Evolutionary conservation across 306 rosid species (phyloP).

Genomic region (Cicer bijugum): DNA sequence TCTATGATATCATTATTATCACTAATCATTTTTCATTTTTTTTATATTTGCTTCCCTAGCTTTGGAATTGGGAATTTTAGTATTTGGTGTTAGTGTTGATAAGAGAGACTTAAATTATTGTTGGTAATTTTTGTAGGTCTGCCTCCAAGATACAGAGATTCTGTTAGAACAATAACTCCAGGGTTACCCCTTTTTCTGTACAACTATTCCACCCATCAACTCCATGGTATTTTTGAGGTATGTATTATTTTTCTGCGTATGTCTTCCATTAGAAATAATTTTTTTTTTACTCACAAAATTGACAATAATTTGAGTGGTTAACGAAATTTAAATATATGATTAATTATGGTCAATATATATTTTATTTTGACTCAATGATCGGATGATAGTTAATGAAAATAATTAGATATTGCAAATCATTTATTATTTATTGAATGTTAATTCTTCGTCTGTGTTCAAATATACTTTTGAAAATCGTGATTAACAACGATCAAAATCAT

Average conservation of each 20-base stretch:
- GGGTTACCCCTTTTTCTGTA: constrained; percentile 94
- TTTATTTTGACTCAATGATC: too few species aligned
- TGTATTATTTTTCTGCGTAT: background rate
- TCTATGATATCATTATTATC: background rate
- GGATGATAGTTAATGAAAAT: too few species aligned
- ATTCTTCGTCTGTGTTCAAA: too few species aligned
- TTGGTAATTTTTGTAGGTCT: constrained; percentile 56
- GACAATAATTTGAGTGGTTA: too few species aligned
- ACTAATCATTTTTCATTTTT: background rate
- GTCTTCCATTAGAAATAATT: background rate
- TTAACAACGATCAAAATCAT: too few species aligned
- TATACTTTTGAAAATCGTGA: too few species aligned
- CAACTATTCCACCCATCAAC: constrained; percentile 97
- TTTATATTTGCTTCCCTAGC: background rate
- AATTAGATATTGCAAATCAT: too few species aligned
- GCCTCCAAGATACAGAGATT: constrained; percentile 91
- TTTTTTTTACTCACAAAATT: too few species aligned
- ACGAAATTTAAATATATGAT: too few species aligned
- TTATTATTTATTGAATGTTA: too few species aligned
- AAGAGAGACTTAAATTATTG: background rate
- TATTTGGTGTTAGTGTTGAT: background rate
- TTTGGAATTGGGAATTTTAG: background rate
- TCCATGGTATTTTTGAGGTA: constrained; percentile 98
- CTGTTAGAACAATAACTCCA: constrained; percentile 88
- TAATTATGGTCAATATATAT: too few species aligned